Evolutionary conservation across 2,329 filamentous ascomycete species (phyloP).

Genomic region (Colletotrichum sp.): DNA sequence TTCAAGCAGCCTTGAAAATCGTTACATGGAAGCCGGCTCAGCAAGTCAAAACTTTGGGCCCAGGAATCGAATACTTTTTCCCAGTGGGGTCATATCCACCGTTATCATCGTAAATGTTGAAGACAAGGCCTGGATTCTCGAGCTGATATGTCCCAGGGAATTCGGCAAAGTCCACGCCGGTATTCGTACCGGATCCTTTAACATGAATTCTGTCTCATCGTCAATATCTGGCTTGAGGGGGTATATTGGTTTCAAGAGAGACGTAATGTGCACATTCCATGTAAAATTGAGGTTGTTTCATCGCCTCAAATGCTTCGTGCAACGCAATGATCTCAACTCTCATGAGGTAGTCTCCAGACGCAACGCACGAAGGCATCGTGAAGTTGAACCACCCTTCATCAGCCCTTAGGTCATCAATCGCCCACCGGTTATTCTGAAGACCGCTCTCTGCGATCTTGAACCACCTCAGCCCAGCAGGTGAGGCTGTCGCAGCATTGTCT

Average conservation of each 20-base stretch:
- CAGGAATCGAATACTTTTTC: conserved; percentile 38
- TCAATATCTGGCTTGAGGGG: not conserved
- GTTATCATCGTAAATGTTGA: conserved; percentile 33
- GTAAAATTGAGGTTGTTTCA: conserved; percentile 27
- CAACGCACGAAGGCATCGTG: conserved; percentile 40
- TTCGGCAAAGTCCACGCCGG: conserved; percentile 29
- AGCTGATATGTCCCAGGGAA: conserved; percentile 40
- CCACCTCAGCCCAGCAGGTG: conserved; percentile 43
- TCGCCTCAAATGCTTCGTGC: conserved; percentile 31
- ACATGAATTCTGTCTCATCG: conserved; percentile 38
- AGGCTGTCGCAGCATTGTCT: conserved; percentile 45
- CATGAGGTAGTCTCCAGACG: conserved; percentile 46
- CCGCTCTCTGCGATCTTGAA: conserved; percentile 56
- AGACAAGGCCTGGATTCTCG: conserved; percentile 36
- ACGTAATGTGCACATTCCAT: conserved; percentile 24
- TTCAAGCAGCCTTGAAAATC: not conserved
- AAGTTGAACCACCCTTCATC: conserved; percentile 35
- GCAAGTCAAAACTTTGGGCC: conserved; percentile 22
- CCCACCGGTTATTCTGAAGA: conserved; percentile 30
- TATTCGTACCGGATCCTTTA: conserved; percentile 30
- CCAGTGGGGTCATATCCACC: conserved; percentile 25
- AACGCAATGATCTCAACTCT: conserved; percentile 46
- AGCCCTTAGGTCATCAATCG: conserved; percentile 26
- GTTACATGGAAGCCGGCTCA: not conserved
- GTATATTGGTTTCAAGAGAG: conserved; percentile 13